These are phyloP conservation scores for Galium porrigens DNA, from an alignment of 305 asterid genomes.

Conservation along the genomic window DNA sequence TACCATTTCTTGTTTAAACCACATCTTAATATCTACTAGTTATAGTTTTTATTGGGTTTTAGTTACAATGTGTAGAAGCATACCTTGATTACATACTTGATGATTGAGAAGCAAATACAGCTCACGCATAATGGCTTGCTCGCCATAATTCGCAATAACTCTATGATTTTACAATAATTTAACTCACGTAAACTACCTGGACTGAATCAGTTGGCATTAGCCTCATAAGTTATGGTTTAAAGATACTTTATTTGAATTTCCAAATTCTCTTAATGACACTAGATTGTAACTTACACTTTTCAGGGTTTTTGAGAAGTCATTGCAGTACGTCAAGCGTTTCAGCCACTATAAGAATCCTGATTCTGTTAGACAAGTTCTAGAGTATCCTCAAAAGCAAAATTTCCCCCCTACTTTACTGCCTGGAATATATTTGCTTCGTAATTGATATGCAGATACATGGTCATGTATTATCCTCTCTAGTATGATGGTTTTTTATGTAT, in stretches of 20 bases:
- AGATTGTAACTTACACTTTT: neutral
- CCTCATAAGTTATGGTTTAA: neutral
- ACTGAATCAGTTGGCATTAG: neutral
- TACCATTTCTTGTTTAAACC: neutral
- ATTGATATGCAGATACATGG: neutral
- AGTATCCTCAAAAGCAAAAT: slow-evolving; percentile 45
- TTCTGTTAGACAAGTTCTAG: slow-evolving; percentile 97
- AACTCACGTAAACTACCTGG: no score
- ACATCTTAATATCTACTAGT: neutral
- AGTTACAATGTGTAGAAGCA: neutral
- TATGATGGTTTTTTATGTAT: neutral
- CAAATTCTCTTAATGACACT: neutral
- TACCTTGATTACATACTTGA: neutral
- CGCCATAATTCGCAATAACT: neutral
- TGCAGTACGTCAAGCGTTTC: slow-evolving; percentile 93
- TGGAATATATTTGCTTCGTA: neutral
- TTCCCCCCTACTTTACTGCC: neutral
- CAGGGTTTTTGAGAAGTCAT: slow-evolving; percentile 96
- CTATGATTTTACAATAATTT: no score
- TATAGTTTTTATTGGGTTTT: neutral
- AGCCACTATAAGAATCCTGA: slow-evolving; percentile 90
- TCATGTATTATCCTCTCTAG: neutral
- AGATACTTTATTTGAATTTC: neutral
- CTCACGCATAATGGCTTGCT: neutral
- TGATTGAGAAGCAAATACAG: neutral